Evolutionary conservation across 1,284 basidiomycete species (phyloP).

Genomic region (Pyrrhoderma noxium): DNA sequence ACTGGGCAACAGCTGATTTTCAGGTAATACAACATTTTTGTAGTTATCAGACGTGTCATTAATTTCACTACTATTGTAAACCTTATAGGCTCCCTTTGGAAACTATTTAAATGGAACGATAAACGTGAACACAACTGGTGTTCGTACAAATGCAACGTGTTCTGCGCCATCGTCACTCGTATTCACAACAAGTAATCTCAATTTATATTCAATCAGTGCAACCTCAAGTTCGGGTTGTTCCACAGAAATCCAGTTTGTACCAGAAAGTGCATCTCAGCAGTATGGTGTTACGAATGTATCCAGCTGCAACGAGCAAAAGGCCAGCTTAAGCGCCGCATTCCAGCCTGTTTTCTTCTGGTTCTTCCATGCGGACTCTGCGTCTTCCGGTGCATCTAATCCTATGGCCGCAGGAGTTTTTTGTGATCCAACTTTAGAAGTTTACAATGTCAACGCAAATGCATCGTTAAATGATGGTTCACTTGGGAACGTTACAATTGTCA

Average conservation of each 20-base stretch:
- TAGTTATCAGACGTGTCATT: not conserved
- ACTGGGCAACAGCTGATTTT: conserved; percentile 48
- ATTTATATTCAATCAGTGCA: conserved; percentile 31
- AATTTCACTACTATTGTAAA: not conserved
- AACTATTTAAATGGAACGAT: conserved; percentile 43
- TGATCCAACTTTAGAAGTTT: conserved; percentile 38
- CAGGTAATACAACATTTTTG: conserved; percentile 26
- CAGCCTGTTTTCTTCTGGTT: conserved; percentile 62
- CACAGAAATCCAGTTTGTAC: conserved; percentile 31
- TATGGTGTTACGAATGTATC: conserved; percentile 38
- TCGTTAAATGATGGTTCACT: conserved; percentile 38
- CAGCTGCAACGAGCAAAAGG: conserved; percentile 28
- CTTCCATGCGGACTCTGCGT: conserved; percentile 27
- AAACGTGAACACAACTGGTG: conserved; percentile 44
- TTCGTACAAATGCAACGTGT: conserved; percentile 44
- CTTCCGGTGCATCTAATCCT: conserved; percentile 20
- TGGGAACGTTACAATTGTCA: conserved; percentile 28
- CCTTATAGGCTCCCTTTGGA: conserved; percentile 27
- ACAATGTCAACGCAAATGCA: conserved; percentile 37
- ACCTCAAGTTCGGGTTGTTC: conserved; percentile 34
- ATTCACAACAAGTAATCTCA: conserved; percentile 17
- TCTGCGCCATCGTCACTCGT: conserved; percentile 30
- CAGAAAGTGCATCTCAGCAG: conserved; percentile 34
- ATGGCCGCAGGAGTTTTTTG: conserved; percentile 50
- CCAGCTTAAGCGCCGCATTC: conserved; percentile 27